Conservation (phyloP, 495 filamentous ascomycete genomes). For the Chaetomidium leptoderma region DNA sequence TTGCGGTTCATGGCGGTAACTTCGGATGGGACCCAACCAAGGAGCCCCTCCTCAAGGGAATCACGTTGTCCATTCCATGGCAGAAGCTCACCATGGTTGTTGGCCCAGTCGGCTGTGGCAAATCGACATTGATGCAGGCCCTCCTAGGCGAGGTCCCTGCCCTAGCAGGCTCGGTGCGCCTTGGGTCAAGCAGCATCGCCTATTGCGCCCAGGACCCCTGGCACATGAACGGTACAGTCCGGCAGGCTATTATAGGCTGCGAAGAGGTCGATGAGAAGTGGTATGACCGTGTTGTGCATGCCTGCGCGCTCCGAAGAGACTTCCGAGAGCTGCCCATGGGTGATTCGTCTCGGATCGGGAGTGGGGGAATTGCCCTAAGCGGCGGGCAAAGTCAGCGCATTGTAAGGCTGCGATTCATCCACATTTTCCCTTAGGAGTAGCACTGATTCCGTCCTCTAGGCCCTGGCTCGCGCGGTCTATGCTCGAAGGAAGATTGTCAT, state of each 20-base stretch:
- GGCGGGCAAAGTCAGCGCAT: constrained; percentile 42
- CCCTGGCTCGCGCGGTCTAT: constrained; percentile 27
- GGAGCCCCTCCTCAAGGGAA: constrained; percentile 39
- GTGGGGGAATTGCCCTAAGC: constrained; percentile 33
- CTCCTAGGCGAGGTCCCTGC: constrained; percentile 55
- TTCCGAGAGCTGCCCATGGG: constrained; percentile 32
- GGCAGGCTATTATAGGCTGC: constrained; percentile 35
- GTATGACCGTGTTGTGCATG: constrained; percentile 39
- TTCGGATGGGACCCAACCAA: constrained; percentile 52
- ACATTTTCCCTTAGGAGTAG: not conserved
- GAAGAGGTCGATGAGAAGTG: constrained; percentile 30
- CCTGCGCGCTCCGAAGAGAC: constrained; percentile 38
- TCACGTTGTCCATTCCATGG: constrained; percentile 38
- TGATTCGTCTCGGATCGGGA: constrained; percentile 34
- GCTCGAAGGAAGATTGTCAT: constrained; percentile 21
- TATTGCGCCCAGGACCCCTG: constrained; percentile 33
- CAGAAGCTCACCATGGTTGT: constrained; percentile 47
- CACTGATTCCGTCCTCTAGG: not conserved
- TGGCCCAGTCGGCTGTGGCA: constrained; percentile 59
- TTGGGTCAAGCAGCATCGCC: constrained; percentile 27
- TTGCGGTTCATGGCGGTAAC: constrained; percentile 44
- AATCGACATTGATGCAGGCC: constrained; percentile 54
- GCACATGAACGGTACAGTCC: constrained; percentile 38
- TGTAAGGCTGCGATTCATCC: constrained; percentile 14
- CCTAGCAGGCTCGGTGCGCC: constrained; percentile 28